Percentiles rank a stretch among this genome's conserved stretches.
Evolutionary conservation across 345 rosid species (phyloP).

Genomic region (Balakata baccata): DNA sequence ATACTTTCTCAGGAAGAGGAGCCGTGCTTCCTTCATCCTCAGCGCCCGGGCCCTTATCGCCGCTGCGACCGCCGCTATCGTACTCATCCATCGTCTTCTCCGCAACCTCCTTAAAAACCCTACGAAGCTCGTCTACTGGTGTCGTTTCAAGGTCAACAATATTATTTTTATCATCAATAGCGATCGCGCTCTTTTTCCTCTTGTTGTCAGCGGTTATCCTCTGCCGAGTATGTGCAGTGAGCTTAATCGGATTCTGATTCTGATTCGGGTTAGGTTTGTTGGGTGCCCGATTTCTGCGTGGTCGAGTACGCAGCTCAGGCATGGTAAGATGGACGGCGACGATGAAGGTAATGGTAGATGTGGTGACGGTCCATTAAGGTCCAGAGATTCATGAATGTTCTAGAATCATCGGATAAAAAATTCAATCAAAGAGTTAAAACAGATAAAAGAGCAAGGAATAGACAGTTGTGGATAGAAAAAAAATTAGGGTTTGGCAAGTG

Average conservation of each 20-base stretch:
- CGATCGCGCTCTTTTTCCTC: slow-evolving; percentile 21
- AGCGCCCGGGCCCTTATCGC: slow-evolving; percentile 51
- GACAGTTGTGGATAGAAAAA: slow-evolving; percentile 1
- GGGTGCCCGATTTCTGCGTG: slow-evolving; percentile 39
- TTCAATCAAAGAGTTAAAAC: slow-evolving; percentile 7
- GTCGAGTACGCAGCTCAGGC: slow-evolving; percentile 53
- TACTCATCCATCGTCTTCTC: slow-evolving; percentile 57
- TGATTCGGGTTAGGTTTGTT: slow-evolving; percentile 30
- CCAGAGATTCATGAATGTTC: slow-evolving; percentile 36
- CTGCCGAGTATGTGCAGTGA: slow-evolving; percentile 22
- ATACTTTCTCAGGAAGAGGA: slow-evolving; percentile 87
- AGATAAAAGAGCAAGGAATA: not conserved
- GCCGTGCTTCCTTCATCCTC: slow-evolving; percentile 86
- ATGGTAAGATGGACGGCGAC: slow-evolving; percentile 21
- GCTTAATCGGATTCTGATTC: slow-evolving; percentile 28
- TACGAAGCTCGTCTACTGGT: slow-evolving; percentile 23
- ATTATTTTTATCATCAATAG: slow-evolving; percentile 14
- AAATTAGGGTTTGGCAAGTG: slow-evolving; percentile 24
- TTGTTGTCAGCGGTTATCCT: slow-evolving; percentile 21
- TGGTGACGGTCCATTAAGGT: slow-evolving; percentile 25
- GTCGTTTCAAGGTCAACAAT: slow-evolving; percentile 20
- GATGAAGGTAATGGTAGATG: not conserved
- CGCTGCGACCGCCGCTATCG: slow-evolving; percentile 72
- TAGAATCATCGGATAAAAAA: slow-evolving; percentile 29
- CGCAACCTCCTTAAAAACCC: slow-evolving; percentile 31